phyloP scores from a whole-genome alignment of 345 rosid species.

The Boechera retrofracta region DNA sequence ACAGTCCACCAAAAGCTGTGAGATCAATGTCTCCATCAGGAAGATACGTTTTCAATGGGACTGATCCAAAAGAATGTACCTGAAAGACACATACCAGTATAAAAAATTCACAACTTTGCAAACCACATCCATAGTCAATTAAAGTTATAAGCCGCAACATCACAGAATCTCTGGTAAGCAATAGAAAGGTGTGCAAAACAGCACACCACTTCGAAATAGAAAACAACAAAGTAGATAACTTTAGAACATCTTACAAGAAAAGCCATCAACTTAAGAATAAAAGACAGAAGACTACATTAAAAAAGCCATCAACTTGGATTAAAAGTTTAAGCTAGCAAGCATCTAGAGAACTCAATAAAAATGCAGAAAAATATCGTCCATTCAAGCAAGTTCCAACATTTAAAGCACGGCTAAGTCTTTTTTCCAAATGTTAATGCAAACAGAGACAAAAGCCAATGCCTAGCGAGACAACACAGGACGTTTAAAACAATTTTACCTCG shows the following conservation, averaged over 20 bases:
- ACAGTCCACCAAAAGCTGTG: constrained; percentile 71
- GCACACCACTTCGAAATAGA: neutral
- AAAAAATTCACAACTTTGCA: constrained; percentile 13
- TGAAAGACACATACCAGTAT: constrained; percentile 40
- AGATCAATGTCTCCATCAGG: constrained; percentile 97
- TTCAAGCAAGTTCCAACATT: constrained; percentile 6
- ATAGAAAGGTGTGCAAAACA: neutral
- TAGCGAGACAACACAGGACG: neutral
- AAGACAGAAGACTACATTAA: constrained; percentile 3
- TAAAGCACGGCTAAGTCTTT: neutral
- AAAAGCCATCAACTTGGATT: neutral
- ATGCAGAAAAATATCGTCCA: neutral
- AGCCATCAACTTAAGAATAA: constrained; percentile 5
- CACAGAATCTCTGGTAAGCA: neutral
- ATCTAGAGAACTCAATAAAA: neutral
- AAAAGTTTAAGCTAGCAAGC: neutral
- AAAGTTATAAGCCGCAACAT: constrained; percentile 16
- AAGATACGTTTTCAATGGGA: constrained; percentile 92
- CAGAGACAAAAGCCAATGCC: neutral
- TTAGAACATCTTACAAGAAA: constrained; percentile 4
- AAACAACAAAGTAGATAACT: neutral
- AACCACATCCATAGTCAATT: constrained; percentile 1
- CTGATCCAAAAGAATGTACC: constrained; percentile 94
- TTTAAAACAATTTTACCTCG: constrained; percentile 50
- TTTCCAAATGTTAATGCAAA: constrained; percentile 1